These are phyloP conservation scores for Kluyveromyces sp. DNA, from an alignment of 1,139 yeast genomes.

Conservation along the genomic window DNA sequence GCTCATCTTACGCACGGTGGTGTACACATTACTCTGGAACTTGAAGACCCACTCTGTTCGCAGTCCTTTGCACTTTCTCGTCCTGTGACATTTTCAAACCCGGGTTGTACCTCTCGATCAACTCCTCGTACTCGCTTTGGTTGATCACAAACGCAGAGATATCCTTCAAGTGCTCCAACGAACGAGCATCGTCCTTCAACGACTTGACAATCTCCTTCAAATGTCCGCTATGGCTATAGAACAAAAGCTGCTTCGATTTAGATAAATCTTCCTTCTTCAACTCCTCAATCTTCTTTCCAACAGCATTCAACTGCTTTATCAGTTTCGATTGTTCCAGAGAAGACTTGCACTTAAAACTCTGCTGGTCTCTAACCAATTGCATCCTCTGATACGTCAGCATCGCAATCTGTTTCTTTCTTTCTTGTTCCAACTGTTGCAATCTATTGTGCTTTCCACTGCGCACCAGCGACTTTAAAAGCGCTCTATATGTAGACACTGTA, in stretches of 20 bases:
- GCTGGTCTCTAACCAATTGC: slow-evolving; percentile 35
- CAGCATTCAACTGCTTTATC: slow-evolving; percentile 29
- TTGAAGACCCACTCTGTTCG: slow-evolving; percentile 75
- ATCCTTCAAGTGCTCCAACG: slow-evolving; percentile 26
- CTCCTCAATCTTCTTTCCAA: slow-evolving; percentile 25
- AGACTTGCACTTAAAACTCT: slow-evolving; percentile 15
- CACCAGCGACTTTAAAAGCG: slow-evolving; percentile 38
- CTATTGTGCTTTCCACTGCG: slow-evolving; percentile 38
- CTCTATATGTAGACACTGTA: slow-evolving; percentile 21
- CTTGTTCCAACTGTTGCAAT: slow-evolving; percentile 38
- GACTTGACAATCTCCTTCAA: slow-evolving; percentile 11
- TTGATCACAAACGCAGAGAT: slow-evolving; percentile 50
- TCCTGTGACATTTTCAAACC: slow-evolving; percentile 70
- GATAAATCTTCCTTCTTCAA: slow-evolving; percentile 16
- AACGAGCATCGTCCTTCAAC: slow-evolving; percentile 6
- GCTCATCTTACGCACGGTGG: too few relatives aligned
- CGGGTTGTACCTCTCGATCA: slow-evolving; percentile 80
- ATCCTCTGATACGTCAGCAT: slow-evolving; percentile 47
- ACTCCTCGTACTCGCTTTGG: slow-evolving; percentile 71
- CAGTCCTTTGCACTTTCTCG: slow-evolving; percentile 72
- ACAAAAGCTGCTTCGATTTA: slow-evolving; percentile 14
- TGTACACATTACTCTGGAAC: slow-evolving; percentile 34
- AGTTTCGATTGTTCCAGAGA: slow-evolving; percentile 25
- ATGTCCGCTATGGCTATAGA: slow-evolving; percentile 11
- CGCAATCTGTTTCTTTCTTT: slow-evolving; percentile 44